Base-by-base conservation (phyloP, 352 stramenopile species). In the Phytopythium helicoides region DNA sequence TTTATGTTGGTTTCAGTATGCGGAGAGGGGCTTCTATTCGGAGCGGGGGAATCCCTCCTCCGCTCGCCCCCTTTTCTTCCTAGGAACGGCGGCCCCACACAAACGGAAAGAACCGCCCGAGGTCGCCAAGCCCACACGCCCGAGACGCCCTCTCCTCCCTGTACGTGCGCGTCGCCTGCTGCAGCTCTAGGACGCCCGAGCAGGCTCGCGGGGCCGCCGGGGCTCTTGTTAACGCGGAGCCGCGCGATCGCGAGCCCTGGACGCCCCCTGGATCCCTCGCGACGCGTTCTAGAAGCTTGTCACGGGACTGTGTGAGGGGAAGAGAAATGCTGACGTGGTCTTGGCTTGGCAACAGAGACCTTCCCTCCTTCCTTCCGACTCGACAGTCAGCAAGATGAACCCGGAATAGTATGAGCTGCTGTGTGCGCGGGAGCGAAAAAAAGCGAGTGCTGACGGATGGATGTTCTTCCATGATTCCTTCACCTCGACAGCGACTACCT, bases 401-500 rank as follows among this genome's bases (percentile, higher is more conserved):
- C 83, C 88, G 47, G 88, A 97, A 95, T 97, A 97, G 87, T 96
- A 87, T 54, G 87, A 93, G 35, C 15, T 36, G 49, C 26, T 38
- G 50, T 58, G 50, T 47, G 42, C 15, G 19, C 14, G 10, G 31
- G 15, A 14, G 37, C 12, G 33, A 39, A 28, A 23, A 15, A 16
- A 3, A 40, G 19, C 14, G 16, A n/a, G 5, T 22, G 53, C 52
- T 75, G 50, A 73, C 56, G 33, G 3, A 10, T 2, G 11, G 1
- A 8, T 21, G 9, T 54, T 26, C 39, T n/a, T 55, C 22, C 18
- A n/a, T 22, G 16, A 38, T 39, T 9, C 55, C 8, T 68, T 35
- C 62, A n/a, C n/a, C n/a, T n/a, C n/a, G n/a, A n/a, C n/a, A 97
- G 92, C 88, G 98, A 99, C 76, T 99, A 98, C 76, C 68, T 99